A percentile compares a stretch with the other conserved stretches of the same genome.
phyloP scores from a whole-genome alignment of 2,329 filamentous ascomycete species.

The Epichloe hybrida region DNA sequence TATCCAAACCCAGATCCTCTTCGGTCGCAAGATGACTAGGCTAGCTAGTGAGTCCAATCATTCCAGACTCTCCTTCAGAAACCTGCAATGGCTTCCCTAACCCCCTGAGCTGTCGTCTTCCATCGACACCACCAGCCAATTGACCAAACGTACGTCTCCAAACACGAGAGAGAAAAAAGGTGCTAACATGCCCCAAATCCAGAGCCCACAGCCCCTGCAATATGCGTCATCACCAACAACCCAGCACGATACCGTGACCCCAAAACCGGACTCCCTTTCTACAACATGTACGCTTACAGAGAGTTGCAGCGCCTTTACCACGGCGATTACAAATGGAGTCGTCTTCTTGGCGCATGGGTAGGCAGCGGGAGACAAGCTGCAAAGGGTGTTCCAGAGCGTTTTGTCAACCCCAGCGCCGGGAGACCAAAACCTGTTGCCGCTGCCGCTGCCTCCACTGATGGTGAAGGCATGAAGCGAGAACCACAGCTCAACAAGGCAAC shows the following conservation, averaged over 20 bases:
- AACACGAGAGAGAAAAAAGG: too few relatives aligned
- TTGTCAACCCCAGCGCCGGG: conserved; percentile 30
- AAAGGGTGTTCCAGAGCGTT: conserved; percentile 67
- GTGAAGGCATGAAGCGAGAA: neutral
- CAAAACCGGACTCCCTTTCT: conserved; percentile 68
- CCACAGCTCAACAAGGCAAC: neutral
- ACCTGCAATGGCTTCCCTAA: too few relatives aligned
- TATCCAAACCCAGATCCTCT: conserved; percentile 44
- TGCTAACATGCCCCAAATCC: neutral
- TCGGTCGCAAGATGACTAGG: conserved; percentile 44
- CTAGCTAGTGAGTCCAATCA: conserved; percentile 33
- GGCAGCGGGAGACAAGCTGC: conserved; percentile 53
- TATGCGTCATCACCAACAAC: conserved; percentile 73
- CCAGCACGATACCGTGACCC: conserved; percentile 77
- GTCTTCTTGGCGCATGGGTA: conserved; percentile 69
- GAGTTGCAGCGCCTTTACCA: conserved; percentile 63
- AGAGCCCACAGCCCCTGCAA: conserved; percentile 38
- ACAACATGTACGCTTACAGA: conserved; percentile 65
- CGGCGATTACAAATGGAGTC: conserved; percentile 73
- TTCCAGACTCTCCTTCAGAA: too few relatives aligned
- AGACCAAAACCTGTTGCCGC: neutral
- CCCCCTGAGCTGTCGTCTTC: too few relatives aligned
- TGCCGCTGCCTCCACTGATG: conserved; percentile 1
- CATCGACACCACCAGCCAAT: neutral
- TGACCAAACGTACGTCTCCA: neutral